These are phyloP conservation scores for Alternaria rosae DNA, from an alignment of 2,329 filamentous ascomycete genomes.

Conservation along the genomic window DNA sequence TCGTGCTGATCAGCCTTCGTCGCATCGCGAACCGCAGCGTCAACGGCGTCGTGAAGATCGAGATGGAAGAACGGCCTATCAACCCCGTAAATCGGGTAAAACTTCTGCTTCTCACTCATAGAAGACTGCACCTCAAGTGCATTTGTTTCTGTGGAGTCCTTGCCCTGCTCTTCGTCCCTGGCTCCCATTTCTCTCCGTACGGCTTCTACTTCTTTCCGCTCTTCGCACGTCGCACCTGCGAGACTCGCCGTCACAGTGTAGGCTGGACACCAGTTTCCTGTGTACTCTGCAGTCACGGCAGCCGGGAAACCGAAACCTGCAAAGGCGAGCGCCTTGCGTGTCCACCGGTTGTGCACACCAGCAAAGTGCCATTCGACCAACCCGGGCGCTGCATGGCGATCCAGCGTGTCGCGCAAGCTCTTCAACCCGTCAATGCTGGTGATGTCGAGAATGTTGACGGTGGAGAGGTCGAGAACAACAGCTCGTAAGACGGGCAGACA, in stretches of 20 bases:
- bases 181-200: background rate
- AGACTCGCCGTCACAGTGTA: constrained; percentile 30
- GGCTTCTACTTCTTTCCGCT: constrained; percentile 14
- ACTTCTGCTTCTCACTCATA: background rate
- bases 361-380: constrained; percentile 57
- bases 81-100: constrained; percentile 26
- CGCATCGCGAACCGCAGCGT: constrained; percentile 34
- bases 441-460: constrained; percentile 64
- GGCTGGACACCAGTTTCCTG: constrained; percentile 32
- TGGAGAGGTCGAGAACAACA: constrained; percentile 64
- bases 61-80: constrained; percentile 41
- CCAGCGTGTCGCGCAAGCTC: constrained; percentile 63
- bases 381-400: constrained; percentile 56
- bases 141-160: background rate
- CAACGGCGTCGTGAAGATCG: constrained; percentile 40
- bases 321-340: constrained; percentile 62
- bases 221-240: constrained; percentile 25
- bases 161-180: constrained; percentile 18
- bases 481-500: constrained; percentile 59
- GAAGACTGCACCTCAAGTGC: background rate
- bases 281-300: background rate
- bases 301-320: constrained; percentile 61
- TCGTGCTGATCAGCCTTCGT: constrained; percentile 22
- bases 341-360: constrained; percentile 63
- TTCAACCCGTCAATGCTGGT: constrained; percentile 63